Evolutionary conservation across 164 flowering plant species (phyloP).

Genomic region (Pachysandra terminalis): DNA sequence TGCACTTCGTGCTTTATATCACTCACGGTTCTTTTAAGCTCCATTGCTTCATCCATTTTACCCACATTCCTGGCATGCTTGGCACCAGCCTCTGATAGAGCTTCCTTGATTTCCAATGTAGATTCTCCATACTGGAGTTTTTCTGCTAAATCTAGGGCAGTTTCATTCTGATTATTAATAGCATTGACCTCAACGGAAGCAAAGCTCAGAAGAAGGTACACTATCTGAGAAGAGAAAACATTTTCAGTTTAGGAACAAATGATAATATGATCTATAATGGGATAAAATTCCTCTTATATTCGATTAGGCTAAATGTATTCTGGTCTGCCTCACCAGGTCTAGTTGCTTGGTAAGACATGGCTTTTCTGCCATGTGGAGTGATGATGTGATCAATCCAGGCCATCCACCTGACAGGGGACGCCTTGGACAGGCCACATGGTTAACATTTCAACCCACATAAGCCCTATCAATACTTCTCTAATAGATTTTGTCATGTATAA

Average conservation of each 20-base stretch:
- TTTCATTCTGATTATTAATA: slow-evolving; percentile 69
- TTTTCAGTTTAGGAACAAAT: not conserved
- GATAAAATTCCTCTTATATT: too few relatives aligned
- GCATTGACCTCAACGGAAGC: slow-evolving; percentile 67
- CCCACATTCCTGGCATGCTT: slow-evolving; percentile 73
- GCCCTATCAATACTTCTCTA: too few relatives aligned
- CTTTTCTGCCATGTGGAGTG: too few relatives aligned
- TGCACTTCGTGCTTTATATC: slow-evolving; percentile 92
- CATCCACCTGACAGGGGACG: too few relatives aligned
- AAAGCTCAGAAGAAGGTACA: slow-evolving; percentile 51
- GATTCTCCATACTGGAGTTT: slow-evolving; percentile 78
- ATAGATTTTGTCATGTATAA: too few relatives aligned
- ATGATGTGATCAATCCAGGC: too few relatives aligned
- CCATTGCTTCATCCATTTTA: slow-evolving; percentile 63
- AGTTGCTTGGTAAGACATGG: too few relatives aligned
- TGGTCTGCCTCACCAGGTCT: too few relatives aligned
- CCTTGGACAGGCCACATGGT: too few relatives aligned
- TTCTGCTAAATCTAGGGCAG: slow-evolving; percentile 92
- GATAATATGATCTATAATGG: not conserved
- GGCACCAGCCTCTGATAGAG: slow-evolving; percentile 78
- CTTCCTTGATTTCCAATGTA: slow-evolving; percentile 62
- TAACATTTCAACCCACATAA: too few relatives aligned
- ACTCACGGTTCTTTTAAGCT: slow-evolving; percentile 85
- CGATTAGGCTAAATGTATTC: too few relatives aligned
- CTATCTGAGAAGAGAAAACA: slow-evolving; percentile 42